Conservation (phyloP, 352 stramenopile species). For the Globisporangium alternatum region DNA sequence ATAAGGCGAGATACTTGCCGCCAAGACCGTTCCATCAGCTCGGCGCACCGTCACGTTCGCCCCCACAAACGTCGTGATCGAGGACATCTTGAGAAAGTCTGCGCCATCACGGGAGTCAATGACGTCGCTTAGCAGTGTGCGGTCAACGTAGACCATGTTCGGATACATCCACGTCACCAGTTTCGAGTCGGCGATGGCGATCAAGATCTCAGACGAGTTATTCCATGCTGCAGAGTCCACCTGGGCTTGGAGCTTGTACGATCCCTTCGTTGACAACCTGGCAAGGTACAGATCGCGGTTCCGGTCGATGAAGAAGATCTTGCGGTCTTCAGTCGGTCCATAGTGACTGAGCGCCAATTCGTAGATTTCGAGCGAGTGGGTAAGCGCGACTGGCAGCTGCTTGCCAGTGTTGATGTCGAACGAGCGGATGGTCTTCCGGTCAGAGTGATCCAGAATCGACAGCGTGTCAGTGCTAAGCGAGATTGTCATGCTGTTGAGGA, state of each 20-base stretch:
- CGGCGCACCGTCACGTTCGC: conserved; percentile 82
- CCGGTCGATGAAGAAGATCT: conserved; percentile 86
- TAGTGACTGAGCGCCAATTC: conserved; percentile 85
- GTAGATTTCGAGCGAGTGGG: conserved; percentile 74
- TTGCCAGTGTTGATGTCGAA: conserved; percentile 89
- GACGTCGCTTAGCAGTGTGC: conserved; percentile 83
- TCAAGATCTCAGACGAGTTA: conserved; percentile 83
- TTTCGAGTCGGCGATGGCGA: conserved; percentile 87
- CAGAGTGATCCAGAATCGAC: conserved; percentile 85
- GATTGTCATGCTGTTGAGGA: conserved; percentile 83
- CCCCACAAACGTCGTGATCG: conserved; percentile 87
- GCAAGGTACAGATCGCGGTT: conserved; percentile 87
- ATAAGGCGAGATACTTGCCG: conserved; percentile 76
- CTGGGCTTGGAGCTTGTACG: conserved; percentile 87
- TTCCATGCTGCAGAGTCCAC: conserved; percentile 91
- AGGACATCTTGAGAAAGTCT: conserved; percentile 84
- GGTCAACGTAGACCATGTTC: conserved; percentile 90
- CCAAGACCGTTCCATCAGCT: conserved; percentile 85
- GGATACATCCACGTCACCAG: conserved; percentile 91
- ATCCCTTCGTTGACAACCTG: conserved; percentile 48
- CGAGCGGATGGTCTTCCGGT: conserved; percentile 86
- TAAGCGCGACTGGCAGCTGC: conserved; percentile 53
- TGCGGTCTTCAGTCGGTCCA: conserved; percentile 68
- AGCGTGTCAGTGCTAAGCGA: conserved; percentile 86
- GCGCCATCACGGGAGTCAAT: conserved; percentile 70